phyloP scores from a whole-genome alignment of 1,139 yeast species.

The Hemisphaericaspora subhashii region DNA sequence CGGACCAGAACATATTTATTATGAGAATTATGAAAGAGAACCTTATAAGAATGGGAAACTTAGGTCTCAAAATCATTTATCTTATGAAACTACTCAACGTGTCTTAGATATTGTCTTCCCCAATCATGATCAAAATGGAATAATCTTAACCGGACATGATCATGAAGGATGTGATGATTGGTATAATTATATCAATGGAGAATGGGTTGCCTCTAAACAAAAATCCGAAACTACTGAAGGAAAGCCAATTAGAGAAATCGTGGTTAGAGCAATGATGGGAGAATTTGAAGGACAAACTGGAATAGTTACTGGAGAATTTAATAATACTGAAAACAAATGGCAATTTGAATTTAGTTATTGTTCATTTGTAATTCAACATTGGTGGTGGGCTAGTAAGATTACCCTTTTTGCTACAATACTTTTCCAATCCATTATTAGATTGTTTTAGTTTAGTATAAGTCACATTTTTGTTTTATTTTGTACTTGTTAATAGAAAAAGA shows the following conservation, averaged over 20 bases:
- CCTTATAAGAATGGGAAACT: constrained; percentile 69
- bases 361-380: constrained; percentile 83
- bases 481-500: constrained; percentile 1
- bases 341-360: constrained; percentile 71
- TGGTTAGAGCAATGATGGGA: constrained; percentile 95
- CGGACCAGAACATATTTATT: constrained; percentile 68
- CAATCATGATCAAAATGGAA: constrained; percentile 61
- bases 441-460: too few relatives aligned
- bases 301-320: constrained; percentile 68
- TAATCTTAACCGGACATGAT: constrained; percentile 91
- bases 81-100: constrained; percentile 61
- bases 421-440: constrained; percentile 29
- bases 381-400: constrained; percentile 90
- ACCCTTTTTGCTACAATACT: constrained; percentile 47
- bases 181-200: constrained; percentile 46
- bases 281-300: constrained; percentile 92
- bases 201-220: constrained; percentile 61
- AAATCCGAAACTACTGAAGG: constrained; percentile 21
- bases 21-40: constrained; percentile 53
- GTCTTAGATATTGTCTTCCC: constrained; percentile 71
- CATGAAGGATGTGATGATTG: constrained; percentile 88
- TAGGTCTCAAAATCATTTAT: constrained; percentile 85
- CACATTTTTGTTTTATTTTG: too few relatives aligned
- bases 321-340: constrained; percentile 44
- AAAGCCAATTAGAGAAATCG: constrained; percentile 64